Percentiles rank a stretch among this genome's conserved stretches.
Evolutionary conservation across 345 rosid species (phyloP).

Genomic region (Salix arbutifolia): DNA sequence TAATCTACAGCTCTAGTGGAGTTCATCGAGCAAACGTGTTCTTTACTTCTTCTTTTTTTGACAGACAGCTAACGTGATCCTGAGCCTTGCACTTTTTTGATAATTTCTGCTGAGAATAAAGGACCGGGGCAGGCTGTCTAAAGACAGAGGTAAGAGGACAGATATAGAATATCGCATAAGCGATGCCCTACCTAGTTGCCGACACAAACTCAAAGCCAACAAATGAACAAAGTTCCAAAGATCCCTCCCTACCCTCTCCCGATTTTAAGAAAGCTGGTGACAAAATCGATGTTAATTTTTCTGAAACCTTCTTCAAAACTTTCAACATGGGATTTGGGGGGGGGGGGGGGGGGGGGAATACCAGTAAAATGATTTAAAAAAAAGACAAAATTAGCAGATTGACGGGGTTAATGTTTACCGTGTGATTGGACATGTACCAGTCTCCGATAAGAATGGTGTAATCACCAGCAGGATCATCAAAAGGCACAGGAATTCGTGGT

Average conservation of each 20-base stretch:
- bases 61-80: neutral
- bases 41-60: neutral
- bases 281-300: too few relatives aligned
- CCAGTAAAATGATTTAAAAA: too few relatives aligned
- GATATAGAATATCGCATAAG: neutral
- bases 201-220: neutral
- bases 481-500: slow-evolving; percentile 83
- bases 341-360: too few relatives aligned
- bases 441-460: slow-evolving; percentile 78
- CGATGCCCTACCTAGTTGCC: neutral
- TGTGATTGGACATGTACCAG: slow-evolving; percentile 66
- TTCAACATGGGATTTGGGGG: too few relatives aligned
- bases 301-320: too few relatives aligned
- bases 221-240: neutral
- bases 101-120: neutral
- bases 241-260: neutral
- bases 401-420: slow-evolving; percentile 27
- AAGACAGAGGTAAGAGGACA: neutral
- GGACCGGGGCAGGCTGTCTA: neutral
- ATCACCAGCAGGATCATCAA: slow-evolving; percentile 72
- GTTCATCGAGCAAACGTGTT: neutral
- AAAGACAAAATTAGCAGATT: neutral
- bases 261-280: too few relatives aligned
- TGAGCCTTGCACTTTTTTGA: neutral
- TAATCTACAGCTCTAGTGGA: neutral